A percentile compares a stretch with the other conserved stretches of the same genome.
These are phyloP conservation scores for Epichloe uncinata DNA, from an alignment of 2,329 filamentous ascomycete genomes.

Conservation along the genomic window DNA sequence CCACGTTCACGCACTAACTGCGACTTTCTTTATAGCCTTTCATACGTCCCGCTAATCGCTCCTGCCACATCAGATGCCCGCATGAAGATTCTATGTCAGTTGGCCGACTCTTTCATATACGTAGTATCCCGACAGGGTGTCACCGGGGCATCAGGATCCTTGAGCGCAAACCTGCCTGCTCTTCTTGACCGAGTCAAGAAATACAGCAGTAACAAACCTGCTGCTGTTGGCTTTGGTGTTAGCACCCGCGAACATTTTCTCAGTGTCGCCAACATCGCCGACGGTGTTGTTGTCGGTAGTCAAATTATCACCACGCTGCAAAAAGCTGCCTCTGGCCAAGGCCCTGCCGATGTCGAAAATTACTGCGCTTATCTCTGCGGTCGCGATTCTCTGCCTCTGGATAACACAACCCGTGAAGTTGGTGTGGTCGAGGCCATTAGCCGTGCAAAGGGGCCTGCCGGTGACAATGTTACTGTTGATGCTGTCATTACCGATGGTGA, in stretches of 20 bases:
- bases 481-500: conserved; percentile 54
- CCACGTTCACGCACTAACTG: neutral
- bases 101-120: conserved; percentile 98
- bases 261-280: conserved; percentile 69
- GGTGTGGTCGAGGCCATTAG: conserved; percentile 55
- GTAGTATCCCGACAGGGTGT: conserved; percentile 96
- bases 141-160: conserved; percentile 72
- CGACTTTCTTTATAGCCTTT: conserved; percentile 42
- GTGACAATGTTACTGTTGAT: conserved; percentile 35
- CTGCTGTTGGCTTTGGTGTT: conserved; percentile 90
- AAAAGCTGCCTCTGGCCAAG: conserved; percentile 17
- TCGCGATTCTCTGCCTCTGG: conserved; percentile 23
- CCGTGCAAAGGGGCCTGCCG: conserved; percentile 30
- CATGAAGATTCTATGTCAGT: conserved; percentile 91
- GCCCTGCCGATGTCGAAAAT: conserved; percentile 61
- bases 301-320: conserved; percentile 76
- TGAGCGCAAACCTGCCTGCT: conserved; percentile 71
- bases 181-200: conserved; percentile 77
- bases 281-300: conserved; percentile 92
- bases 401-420: conserved; percentile 46
- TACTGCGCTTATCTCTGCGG: conserved; percentile 64
- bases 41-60: conserved; percentile 93
- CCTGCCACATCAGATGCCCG: conserved; percentile 83
- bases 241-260: conserved; percentile 91
- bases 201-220: conserved; percentile 81